phyloP scores from a whole-genome alignment of 2,329 filamentous ascomycete species.

The Eurotiales sp. region DNA sequence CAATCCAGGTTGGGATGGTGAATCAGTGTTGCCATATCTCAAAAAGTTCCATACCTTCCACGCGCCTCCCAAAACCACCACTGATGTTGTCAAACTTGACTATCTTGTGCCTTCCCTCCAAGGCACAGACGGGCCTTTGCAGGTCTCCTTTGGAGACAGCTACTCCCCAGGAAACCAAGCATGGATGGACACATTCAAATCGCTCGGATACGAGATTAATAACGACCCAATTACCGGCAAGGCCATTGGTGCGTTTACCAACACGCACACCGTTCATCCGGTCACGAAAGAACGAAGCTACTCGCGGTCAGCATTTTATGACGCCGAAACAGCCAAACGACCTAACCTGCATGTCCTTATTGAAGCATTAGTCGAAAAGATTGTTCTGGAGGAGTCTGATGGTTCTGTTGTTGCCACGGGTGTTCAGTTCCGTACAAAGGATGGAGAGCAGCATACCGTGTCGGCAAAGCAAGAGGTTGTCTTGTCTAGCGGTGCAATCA shows the following conservation, averaged over 20 bases:
- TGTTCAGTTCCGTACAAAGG: slow-evolving; percentile 41
- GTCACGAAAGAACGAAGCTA: slow-evolving; percentile 36
- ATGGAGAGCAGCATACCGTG: slow-evolving; percentile 30
- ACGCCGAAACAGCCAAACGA: slow-evolving; percentile 28
- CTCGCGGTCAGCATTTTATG: slow-evolving; percentile 37
- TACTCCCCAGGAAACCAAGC: slow-evolving; percentile 12
- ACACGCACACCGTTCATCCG: slow-evolving; percentile 31
- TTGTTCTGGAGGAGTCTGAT: slow-evolving; percentile 19
- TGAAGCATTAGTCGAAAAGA: slow-evolving; percentile 40
- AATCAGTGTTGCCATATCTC: slow-evolving; percentile 11
- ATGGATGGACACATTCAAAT: slow-evolving; percentile 15
- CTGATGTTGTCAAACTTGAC: slow-evolving; percentile 5
- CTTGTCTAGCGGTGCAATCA: slow-evolving; percentile 55
- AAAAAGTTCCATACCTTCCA: slow-evolving; percentile 10
- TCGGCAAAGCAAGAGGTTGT: slow-evolving; percentile 50
- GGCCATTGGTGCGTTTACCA: slow-evolving; percentile 38
- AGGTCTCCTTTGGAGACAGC: slow-evolving; percentile 13
- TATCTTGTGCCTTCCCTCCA: slow-evolving; percentile 6
- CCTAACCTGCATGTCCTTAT: slow-evolving; percentile 47
- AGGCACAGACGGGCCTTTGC: slow-evolving; percentile 12
- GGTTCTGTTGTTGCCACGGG: slow-evolving; percentile 23
- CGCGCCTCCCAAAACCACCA: not conserved
- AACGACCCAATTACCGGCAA: slow-evolving; percentile 33
- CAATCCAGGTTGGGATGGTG: slow-evolving; percentile 21
- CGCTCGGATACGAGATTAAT: slow-evolving; percentile 11